Conservation (phyloP, 2,329 filamentous ascomycete species). For the Fusarium pseudograminearum region DNA sequence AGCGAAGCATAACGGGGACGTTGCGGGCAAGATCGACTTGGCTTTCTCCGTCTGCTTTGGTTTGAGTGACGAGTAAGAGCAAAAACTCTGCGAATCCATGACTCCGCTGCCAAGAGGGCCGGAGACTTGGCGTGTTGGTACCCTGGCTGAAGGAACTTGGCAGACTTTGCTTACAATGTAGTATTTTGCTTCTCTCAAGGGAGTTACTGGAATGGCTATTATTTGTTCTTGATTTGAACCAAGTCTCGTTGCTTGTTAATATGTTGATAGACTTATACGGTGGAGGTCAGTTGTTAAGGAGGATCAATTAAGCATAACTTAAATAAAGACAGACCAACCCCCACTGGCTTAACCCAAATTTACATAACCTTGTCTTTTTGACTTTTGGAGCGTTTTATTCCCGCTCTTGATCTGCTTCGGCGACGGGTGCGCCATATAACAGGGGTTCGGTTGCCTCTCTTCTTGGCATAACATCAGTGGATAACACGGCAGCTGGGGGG, state of each 20-base stretch:
- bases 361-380: not conserved
- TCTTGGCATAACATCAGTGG: conserved; percentile 21
- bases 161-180: conserved; percentile 1
- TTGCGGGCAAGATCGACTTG: conserved; percentile 37
- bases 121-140: conserved; percentile 36
- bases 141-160: not conserved
- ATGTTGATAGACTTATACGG: not conserved
- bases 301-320: conserved; percentile 37
- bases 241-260: not conserved
- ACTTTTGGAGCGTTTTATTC: conserved; percentile 17
- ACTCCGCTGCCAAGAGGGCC: conserved; percentile 42
- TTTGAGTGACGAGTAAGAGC: conserved; percentile 26
- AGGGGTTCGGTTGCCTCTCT: conserved; percentile 18
- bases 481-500: conserved; percentile 19
- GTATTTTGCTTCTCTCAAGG: not conserved
- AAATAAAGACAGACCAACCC: conserved; percentile 6
- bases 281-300: not conserved
- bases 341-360: not conserved
- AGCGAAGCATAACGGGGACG: not conserved
- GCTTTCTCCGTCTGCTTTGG: conserved; percentile 25
- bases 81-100: conserved; percentile 2
- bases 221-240: not conserved
- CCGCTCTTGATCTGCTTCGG: conserved; percentile 14
- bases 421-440: conserved; percentile 32
- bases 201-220: not conserved